Percentiles rank a stretch among this genome's conserved stretches.
Conservation (phyloP, 768 basidiomycete genomes). For the Lyophyllum semitale region DNA sequence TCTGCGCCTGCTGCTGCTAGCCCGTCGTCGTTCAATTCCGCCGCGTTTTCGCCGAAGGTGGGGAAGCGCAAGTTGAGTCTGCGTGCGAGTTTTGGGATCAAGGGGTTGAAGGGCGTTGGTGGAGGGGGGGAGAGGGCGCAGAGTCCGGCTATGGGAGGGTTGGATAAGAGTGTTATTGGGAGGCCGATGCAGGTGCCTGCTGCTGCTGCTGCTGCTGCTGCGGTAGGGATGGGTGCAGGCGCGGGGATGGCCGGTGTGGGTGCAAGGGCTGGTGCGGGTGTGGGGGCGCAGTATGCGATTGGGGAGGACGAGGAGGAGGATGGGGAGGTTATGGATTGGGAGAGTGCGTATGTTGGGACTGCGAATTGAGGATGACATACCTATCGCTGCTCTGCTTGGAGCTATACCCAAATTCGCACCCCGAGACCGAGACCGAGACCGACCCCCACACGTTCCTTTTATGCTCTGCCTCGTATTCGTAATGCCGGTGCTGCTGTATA, state of each 20-base stretch:
- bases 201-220: background rate
- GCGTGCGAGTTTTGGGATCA: conserved; percentile 10
- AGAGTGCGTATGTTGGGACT: conserved; percentile 15
- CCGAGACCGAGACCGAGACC: no score
- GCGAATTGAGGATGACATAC: no score
- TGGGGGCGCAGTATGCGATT: conserved; percentile 32
- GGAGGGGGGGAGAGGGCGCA: conserved; percentile 4
- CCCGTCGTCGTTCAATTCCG: background rate
- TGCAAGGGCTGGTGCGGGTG: conserved; percentile 15
- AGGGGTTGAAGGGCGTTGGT: conserved; percentile 1
- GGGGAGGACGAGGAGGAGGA: conserved; percentile 30
- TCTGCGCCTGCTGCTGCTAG: background rate
- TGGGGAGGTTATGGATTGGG: conserved; percentile 7
- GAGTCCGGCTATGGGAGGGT: background rate
- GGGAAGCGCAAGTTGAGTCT: conserved; percentile 15
- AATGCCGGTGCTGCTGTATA: no score
- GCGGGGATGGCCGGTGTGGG: conserved; percentile 17
- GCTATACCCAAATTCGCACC: no score
- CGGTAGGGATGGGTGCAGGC: conserved; percentile 1
- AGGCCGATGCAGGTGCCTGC: conserved; percentile 27
- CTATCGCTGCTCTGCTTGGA: no score
- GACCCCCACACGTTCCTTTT: no score
- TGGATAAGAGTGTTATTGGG: conserved; percentile 16
- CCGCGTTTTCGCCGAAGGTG: background rate
- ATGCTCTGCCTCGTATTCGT: no score